Conservation (phyloP, 441 rosid species). For the Populus hybrid region DNA sequence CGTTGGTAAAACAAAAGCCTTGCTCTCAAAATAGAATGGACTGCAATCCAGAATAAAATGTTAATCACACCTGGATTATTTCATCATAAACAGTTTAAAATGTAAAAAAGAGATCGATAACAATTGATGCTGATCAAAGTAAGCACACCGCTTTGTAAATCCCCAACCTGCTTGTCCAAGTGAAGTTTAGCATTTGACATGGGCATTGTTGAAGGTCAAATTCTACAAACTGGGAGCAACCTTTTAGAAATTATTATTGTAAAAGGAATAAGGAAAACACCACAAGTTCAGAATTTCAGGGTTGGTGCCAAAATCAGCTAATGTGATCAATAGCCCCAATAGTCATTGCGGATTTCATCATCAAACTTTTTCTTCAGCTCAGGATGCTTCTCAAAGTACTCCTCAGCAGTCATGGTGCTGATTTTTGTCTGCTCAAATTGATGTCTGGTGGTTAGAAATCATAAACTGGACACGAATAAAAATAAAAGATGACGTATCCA, state of each 20-base stretch:
- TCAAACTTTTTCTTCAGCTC: slow-evolving; percentile 95
- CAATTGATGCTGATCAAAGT: background rate
- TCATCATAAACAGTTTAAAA: too few species aligned
- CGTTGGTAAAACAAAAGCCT: too few species aligned
- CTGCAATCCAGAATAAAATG: background rate
- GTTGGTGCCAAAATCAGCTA: slow-evolving; percentile 5
- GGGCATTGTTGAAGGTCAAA: slow-evolving; percentile 8
- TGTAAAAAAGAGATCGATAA: background rate
- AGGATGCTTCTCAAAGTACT: slow-evolving; percentile 93
- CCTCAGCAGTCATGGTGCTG: slow-evolving; percentile 98
- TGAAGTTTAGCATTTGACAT: slow-evolving; percentile 1
- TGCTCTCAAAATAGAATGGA: too few species aligned
- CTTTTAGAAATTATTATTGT: slow-evolving; percentile 20
- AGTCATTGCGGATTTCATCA: slow-evolving; percentile 90
- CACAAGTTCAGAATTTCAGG: slow-evolving; percentile 15
- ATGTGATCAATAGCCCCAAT: slow-evolving; percentile 69
- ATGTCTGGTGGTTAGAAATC: background rate
- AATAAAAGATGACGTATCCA: background rate
- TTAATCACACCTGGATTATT: background rate
- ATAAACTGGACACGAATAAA: background rate
- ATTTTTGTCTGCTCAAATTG: slow-evolving; percentile 58
- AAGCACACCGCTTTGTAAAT: background rate
- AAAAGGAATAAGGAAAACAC: slow-evolving; percentile 9
- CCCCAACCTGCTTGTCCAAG: background rate
- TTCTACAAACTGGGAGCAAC: slow-evolving; percentile 13